Evolutionary conservation across 306 rosid genomes (phyloP).

Genomic region (Cucumis hystrix): DNA sequence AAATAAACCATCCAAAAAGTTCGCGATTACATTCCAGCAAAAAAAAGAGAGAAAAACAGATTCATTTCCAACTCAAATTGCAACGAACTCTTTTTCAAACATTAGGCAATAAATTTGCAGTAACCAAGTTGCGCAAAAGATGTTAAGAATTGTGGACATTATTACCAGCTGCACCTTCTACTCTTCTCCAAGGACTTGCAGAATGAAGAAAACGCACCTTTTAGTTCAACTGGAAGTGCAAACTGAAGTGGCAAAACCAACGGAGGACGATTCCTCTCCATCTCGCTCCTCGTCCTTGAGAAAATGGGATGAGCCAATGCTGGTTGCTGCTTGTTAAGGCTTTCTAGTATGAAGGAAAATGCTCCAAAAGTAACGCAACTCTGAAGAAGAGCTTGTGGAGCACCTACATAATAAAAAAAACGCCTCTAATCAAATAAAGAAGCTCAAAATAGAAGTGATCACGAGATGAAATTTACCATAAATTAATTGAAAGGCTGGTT

Average conservation of each 20-base stretch:
- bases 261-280: conserved; percentile 14
- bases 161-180: conserved; percentile 27
- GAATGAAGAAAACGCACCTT: conserved; percentile 60
- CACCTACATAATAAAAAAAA: conserved; percentile 37
- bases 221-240: conserved; percentile 64
- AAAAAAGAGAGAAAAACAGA: not conserved
- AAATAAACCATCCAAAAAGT: not conserved
- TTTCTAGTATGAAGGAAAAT: conserved; percentile 74
- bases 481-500: not conserved
- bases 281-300: conserved; percentile 21
- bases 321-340: conserved; percentile 85
- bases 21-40: not conserved
- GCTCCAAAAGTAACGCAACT: conserved; percentile 93
- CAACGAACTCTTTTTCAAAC: not conserved
- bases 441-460: not conserved
- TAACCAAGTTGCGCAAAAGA: not conserved
- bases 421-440: not conserved
- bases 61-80: not conserved
- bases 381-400: conserved; percentile 92
- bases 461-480: not conserved
- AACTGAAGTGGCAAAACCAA: conserved; percentile 58
- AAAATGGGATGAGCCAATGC: conserved; percentile 77
- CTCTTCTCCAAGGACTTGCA: conserved; percentile 49
- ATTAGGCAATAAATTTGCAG: not conserved
- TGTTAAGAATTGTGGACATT: conserved; percentile 4